Evolutionary conservation across 306 rosid species (phyloP).

Genomic region (Alnus glutinosa): DNA sequence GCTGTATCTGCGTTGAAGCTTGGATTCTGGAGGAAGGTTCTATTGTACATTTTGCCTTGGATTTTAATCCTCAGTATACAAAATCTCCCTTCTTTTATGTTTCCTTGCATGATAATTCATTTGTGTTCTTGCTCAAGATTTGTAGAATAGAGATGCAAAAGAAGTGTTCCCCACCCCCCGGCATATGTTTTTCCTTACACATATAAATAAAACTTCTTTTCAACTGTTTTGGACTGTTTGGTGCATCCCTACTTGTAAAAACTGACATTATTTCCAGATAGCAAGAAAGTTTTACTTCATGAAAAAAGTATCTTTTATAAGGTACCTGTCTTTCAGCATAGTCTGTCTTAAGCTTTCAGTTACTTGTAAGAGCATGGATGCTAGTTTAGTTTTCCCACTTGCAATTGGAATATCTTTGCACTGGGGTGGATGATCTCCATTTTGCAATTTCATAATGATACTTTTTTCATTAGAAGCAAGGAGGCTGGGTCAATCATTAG

Average conservation of each 20-base stretch:
- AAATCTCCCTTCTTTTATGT: conserved; percentile 23
- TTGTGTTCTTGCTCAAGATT: conserved; percentile 7
- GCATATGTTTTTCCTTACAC: background rate
- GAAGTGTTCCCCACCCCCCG: background rate
- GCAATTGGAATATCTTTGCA: background rate
- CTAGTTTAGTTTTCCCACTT: background rate
- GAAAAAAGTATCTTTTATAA: background rate
- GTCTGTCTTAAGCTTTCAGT: background rate
- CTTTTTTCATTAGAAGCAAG: too few relatives aligned
- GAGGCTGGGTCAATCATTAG: too few relatives aligned
- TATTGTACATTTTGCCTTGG: conserved; percentile 37
- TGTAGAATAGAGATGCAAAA: conserved; percentile 1
- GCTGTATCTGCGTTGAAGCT: conserved; percentile 18
- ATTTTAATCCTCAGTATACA: conserved; percentile 25
- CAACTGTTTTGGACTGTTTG: background rate
- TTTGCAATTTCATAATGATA: background rate
- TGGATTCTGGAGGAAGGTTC: conserved; percentile 20
- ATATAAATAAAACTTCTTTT: background rate
- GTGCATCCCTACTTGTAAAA: background rate
- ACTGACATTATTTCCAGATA: background rate
- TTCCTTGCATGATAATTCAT: conserved; percentile 8
- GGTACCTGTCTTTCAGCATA: background rate
- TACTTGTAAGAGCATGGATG: background rate
- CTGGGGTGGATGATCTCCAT: too few relatives aligned
- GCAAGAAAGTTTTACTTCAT: background rate